Evolutionary conservation across 78 protist genomes (phyloP), one percentile per base, ranked within the genome.

Genomic region (Planoprotostelium fungivorum): DNA sequence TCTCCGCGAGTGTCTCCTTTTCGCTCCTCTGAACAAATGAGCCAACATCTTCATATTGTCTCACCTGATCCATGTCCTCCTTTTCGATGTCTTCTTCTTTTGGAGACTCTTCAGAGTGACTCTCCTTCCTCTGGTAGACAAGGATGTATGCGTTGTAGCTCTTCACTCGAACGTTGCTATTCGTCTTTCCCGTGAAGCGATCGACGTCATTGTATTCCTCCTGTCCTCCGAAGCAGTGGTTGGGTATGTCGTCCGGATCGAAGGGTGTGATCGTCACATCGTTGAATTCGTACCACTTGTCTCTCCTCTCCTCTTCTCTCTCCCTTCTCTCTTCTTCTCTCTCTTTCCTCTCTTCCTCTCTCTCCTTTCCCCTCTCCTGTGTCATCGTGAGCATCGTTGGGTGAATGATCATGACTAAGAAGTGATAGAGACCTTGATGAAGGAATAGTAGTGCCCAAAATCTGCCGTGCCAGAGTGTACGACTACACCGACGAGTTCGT

Each of bases 391-490:
- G n/a, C n/a, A n/a, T n/a, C n/a, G n/a, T n/a, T n/a, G n/a, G n/a
- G n/a, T n/a, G n/a, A n/a, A n/a, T n/a, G n/a, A n/a, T n/a, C n/a
- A n/a, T n/a, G n/a, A n/a, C n/a, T n/a, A n/a, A n/a, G n/a, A n/a
- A n/a, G n/a, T n/a, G n/a, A n/a, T n/a, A n/a, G n/a, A n/a, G n/a
- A 51, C 73, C 16, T 89, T 83, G 90, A 95, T 94, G 89, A 91
- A 94, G 34, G 98, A 89, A 63, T 94, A 96, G 92, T 97, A 97
- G 51, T 97, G 98, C 34, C 98, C 98, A 0, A 95, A 93, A 37
- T 97, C 98, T 0, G 98, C 93, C 0, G 98, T 97, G 34, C 98
- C 98, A 38, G 94, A 88, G 91, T 97, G 98, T 10, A 97, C 95
- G 25, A 97, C 93, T 51, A 97, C 91, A 29, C 98, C 98, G n/a